Evolutionary conservation across 192 early-diverging fungal genomes (phyloP).

Genomic region (Dissophora globulifera): DNA sequence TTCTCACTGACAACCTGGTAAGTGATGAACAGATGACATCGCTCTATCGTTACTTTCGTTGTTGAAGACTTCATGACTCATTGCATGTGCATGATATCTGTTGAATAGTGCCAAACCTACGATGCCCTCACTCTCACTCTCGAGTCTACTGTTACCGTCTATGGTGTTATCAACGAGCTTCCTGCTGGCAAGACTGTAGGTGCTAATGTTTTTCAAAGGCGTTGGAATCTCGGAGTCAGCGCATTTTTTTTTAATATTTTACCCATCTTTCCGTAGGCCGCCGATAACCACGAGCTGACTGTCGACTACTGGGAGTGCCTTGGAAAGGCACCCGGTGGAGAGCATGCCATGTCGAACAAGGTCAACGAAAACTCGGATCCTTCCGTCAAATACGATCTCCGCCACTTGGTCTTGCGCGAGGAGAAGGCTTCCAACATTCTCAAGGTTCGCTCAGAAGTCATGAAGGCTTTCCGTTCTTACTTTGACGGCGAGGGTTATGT

Average conservation of each 20-base stretch:
- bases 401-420: slow-evolving; percentile 97
- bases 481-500: slow-evolving; percentile 81
- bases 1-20: slow-evolving; percentile 87
- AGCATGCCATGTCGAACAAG: slow-evolving; percentile 92
- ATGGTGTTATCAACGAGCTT: slow-evolving; percentile 86
- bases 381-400: slow-evolving; percentile 86
- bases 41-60: too few species aligned
- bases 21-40: slow-evolving; percentile 25
- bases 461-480: slow-evolving; percentile 96
- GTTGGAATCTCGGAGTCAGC: too few species aligned
- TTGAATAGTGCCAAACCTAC: slow-evolving; percentile 90
- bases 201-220: background rate
- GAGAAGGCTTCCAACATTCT: slow-evolving; percentile 89
- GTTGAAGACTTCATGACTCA: too few species aligned
- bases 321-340: slow-evolving; percentile 92
- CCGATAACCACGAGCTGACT: slow-evolving; percentile 93
- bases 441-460: slow-evolving; percentile 83
- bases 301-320: slow-evolving; percentile 97
- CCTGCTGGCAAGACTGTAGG: slow-evolving; percentile 91
- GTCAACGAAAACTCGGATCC: slow-evolving; percentile 91
- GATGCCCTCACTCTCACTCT: slow-evolving; percentile 92
- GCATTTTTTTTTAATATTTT: background rate
- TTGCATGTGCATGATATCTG: too few species aligned
- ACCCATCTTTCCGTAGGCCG: slow-evolving; percentile 71
- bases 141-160: slow-evolving; percentile 93